Conservation (phyloP, 345 rosid species). For the Abelmoschus esculentus region DNA sequence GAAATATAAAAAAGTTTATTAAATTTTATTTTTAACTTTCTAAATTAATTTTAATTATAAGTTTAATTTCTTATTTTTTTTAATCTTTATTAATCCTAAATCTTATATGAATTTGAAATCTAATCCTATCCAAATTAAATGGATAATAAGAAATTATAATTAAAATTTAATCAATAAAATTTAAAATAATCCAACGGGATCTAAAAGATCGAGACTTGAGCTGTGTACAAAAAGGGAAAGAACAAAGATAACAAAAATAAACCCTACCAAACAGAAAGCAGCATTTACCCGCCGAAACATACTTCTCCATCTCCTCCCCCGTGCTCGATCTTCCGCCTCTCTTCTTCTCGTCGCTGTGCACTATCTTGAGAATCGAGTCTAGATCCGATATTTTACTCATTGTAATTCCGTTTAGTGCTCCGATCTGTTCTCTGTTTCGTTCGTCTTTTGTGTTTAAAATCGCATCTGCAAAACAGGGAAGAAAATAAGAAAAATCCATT, state of each 20-base stretch:
- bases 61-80: too few relatives aligned
- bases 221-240: slow-evolving; percentile 11
- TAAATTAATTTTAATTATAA: too few relatives aligned
- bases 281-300: slow-evolving; percentile 1
- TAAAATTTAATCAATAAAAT: too few relatives aligned
- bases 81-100: too few relatives aligned
- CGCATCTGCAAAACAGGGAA: neutral
- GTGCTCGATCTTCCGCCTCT: neutral
- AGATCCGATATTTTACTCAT: slow-evolving; percentile 8
- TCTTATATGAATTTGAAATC: too few relatives aligned
- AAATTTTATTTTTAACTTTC: too few relatives aligned
- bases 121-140: too few relatives aligned
- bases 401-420: slow-evolving; percentile 8
- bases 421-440: neutral
- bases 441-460: neutral
- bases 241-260: neutral
- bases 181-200: too few relatives aligned
- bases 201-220: too few relatives aligned
- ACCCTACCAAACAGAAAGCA: slow-evolving; percentile 10
- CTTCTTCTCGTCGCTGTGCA: too few relatives aligned
- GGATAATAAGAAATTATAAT: too few relatives aligned
- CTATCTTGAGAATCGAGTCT: neutral
- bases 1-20: too few relatives aligned
- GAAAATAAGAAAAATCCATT: neutral
- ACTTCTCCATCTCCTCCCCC: neutral